phyloP scores from a whole-genome alignment of 345 rosid species.

The Hibiscus trionum region DNA sequence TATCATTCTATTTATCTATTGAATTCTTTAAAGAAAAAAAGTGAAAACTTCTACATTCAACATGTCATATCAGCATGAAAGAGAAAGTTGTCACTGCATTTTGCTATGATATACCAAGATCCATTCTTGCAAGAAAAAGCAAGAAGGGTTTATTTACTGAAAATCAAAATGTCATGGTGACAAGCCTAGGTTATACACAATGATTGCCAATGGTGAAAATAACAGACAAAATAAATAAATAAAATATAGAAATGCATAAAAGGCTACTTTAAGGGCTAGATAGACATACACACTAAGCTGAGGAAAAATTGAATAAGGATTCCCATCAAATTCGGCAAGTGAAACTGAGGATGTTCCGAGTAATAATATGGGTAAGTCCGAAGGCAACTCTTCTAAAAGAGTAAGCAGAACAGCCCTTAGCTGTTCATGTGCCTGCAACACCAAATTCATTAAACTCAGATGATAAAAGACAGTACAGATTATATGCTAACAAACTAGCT shows the following conservation, averaged over 20 bases:
- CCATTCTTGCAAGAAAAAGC: background rate
- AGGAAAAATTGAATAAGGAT: constrained; percentile 51
- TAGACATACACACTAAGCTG: constrained; percentile 65
- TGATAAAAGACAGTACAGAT: constrained; percentile 11
- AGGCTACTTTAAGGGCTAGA: constrained; percentile 1
- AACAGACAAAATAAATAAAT: background rate
- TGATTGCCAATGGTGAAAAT: background rate
- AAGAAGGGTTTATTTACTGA: background rate
- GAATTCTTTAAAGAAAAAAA: background rate
- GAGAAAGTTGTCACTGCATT: background rate
- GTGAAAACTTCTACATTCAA: background rate
- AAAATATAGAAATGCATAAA: background rate
- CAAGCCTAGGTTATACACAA: background rate
- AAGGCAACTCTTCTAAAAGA: constrained; percentile 86
- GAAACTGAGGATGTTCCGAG: constrained; percentile 65
- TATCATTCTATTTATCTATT: background rate
- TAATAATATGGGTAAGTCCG: constrained; percentile 73
- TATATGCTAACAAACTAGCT: constrained; percentile 13
- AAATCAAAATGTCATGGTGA: background rate
- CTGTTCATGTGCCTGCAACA: constrained; percentile 87
- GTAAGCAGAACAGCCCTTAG: constrained; percentile 87
- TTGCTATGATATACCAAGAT: background rate
- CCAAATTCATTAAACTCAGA: constrained; percentile 18
- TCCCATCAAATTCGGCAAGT: constrained; percentile 47
- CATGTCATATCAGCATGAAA: constrained; percentile 5